These are phyloP conservation scores for Protea cynaroides DNA, from an alignment of 164 flowering plant genomes.

Conservation along the genomic window DNA sequence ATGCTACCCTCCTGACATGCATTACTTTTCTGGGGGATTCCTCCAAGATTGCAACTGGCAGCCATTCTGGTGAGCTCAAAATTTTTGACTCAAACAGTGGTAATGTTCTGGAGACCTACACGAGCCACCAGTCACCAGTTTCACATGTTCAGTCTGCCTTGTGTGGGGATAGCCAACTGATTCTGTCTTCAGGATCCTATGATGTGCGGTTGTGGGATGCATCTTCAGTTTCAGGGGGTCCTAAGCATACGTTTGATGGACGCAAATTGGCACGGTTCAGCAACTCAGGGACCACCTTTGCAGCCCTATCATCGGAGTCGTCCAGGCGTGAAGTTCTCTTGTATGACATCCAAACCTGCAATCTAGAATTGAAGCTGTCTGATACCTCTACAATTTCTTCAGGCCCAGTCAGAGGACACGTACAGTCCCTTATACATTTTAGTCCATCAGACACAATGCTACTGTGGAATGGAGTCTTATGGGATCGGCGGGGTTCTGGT, in stretches of 20 bases:
- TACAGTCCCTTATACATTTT: slow-evolving; percentile 70
- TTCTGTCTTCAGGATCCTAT: slow-evolving; percentile 72
- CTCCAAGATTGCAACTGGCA: slow-evolving; percentile 69
- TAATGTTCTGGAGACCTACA: slow-evolving; percentile 59
- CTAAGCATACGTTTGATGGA: slow-evolving; percentile 66
- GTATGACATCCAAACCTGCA: slow-evolving; percentile 72
- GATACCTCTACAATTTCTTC: slow-evolving; percentile 44
- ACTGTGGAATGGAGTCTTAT: slow-evolving; percentile 89
- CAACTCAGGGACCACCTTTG: slow-evolving; percentile 67
- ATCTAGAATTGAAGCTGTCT: slow-evolving; percentile 46
- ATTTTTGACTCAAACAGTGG: slow-evolving; percentile 69
- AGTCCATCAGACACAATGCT: slow-evolving; percentile 82
- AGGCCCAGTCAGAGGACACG: slow-evolving; percentile 49
- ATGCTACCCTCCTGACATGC: slow-evolving; percentile 76
- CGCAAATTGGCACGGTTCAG: slow-evolving; percentile 85
- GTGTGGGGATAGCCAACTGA: slow-evolving; percentile 50
- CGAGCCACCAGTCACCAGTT: slow-evolving; percentile 69
- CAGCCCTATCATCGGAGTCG: slow-evolving; percentile 62
- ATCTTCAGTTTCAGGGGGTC: slow-evolving; percentile 59
- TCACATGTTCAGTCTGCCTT: slow-evolving; percentile 59
- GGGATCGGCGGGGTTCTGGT: slow-evolving; percentile 72
- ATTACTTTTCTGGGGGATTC: slow-evolving; percentile 67
- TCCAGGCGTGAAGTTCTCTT: slow-evolving; percentile 63
- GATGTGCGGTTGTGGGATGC: slow-evolving; percentile 93
- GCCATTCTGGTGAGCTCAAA: slow-evolving; percentile 80